Evolutionary conservation across 2,329 filamentous ascomycete species (phyloP), one percentile per base, ranked within the genome.

Genomic region (Xylariales sp.): DNA sequence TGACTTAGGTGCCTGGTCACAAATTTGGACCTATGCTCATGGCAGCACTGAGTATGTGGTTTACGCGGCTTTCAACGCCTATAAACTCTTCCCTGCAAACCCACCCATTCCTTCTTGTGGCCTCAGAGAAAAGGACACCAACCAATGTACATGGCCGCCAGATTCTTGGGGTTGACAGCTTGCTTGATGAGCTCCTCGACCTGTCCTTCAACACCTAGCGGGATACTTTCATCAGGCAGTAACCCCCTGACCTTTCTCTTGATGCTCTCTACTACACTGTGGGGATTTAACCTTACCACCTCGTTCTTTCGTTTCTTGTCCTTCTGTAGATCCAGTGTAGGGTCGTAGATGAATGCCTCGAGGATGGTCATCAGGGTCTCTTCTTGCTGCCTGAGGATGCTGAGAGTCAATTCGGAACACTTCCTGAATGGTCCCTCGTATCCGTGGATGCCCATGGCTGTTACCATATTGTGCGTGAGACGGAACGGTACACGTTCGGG

Each of bases 361-460:
- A 99, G 73, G 37, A 98, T 91, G 0, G 91, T 96, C 83, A 98
- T 95, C 44, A 98, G 71, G 28, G 91, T 95, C 64, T 98, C 94
- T 62, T 96, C 86, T 57, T 96, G 89, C 60, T 94, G 86, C 2
- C 93, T 78, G 8, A 97, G 73, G 20, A 96, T 81, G 31, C 78
- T 74, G 46, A 97, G 74, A 9, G 89, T 95, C 46, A 97, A 74
- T 65, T 98, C 94, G 46, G 86, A 91, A 36, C 88, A 91, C 55
- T 87, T 86, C 31, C 90, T 78, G 65, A 96, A 99, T 0, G 93
- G 90, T 0, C 93, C 87, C 62, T 97, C 93, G 59, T 93, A 88
- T 46, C 90, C 88, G 58, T 94, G 91, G 16, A 94, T 83, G 4
- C 93, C 93, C 82, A 98, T 97, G 9, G 93, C 94, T 49, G 95